phyloP scores from a whole-genome alignment of 106 monocot species.

The Dactylorhiza incarnata region DNA sequence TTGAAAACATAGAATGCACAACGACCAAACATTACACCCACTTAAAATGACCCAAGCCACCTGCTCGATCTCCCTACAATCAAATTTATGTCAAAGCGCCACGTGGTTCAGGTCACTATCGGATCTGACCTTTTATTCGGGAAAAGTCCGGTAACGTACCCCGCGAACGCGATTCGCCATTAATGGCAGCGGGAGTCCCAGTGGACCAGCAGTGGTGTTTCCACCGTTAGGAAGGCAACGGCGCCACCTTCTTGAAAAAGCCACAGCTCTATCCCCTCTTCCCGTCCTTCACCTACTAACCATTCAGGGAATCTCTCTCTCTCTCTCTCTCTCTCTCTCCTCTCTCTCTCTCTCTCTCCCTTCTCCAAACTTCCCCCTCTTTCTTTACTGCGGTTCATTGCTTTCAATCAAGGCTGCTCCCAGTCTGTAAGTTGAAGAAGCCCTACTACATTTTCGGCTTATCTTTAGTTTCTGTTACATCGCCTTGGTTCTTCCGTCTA shows the following conservation, averaged over 20 bases:
- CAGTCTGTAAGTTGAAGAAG: not conserved
- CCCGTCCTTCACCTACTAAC: too few relatives aligned
- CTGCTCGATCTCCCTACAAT: too few relatives aligned
- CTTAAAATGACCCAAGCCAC: not conserved
- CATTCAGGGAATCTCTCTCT: not conserved
- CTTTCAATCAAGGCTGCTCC: not conserved
- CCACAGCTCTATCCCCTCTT: not conserved
- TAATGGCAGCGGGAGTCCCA: constrained; percentile 4
- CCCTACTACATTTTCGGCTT: constrained; percentile 3
- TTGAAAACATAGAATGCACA: not conserved
- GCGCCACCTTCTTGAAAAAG: constrained; percentile 5
- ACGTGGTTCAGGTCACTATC: not conserved
- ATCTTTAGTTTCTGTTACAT: not conserved
- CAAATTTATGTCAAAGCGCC: not conserved
- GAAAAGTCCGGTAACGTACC: not conserved
- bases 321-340: not conserved
- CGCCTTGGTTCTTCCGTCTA: not conserved
- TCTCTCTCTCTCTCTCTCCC: too few relatives aligned
- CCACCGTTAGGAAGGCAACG: not conserved
- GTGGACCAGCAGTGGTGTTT: too few relatives aligned
- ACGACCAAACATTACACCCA: not conserved
- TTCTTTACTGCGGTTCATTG: not conserved
- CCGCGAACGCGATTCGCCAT: not conserved
- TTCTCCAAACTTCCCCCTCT: not conserved
- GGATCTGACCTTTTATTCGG: not conserved